These are phyloP conservation scores for Saururus chinensis DNA, from an alignment of 164 flowering plant species.

Conservation along the genomic window DNA sequence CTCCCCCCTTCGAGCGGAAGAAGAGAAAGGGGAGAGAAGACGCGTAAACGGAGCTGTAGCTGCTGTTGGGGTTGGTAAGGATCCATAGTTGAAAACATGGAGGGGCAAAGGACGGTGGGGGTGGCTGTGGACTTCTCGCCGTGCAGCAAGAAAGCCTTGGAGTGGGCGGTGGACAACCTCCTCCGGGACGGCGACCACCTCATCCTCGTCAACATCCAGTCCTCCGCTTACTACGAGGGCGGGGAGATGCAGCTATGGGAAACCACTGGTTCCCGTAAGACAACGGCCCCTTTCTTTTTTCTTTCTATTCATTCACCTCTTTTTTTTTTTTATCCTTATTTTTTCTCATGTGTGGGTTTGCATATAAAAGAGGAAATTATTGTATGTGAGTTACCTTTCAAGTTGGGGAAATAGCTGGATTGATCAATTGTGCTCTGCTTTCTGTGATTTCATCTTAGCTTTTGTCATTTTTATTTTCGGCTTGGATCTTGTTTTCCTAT, in stretches of 20 bases:
- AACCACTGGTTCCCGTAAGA: conserved; percentile 86
- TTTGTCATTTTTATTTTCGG: too few species aligned
- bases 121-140: conserved; percentile 87
- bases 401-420: too few species aligned
- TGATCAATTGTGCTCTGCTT: too few species aligned
- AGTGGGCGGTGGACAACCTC: conserved; percentile 74
- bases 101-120: conserved; percentile 49
- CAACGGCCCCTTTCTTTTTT: not conserved
- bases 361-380: too few species aligned
- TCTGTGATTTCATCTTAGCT: too few species aligned
- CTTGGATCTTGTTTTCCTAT: too few species aligned
- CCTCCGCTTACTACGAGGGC: conserved; percentile 41
- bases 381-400: too few species aligned
- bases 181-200: conserved; percentile 65
- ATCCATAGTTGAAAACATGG: conserved; percentile 18
- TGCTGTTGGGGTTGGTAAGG: too few species aligned
- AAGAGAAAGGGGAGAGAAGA: not conserved
- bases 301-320: not conserved
- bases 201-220: conserved; percentile 47
- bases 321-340: not conserved
- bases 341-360: not conserved
- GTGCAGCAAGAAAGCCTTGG: conserved; percentile 66
- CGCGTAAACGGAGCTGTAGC: too few species aligned
- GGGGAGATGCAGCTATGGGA: conserved; percentile 94
- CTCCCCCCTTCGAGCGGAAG: conserved; percentile 2